These are phyloP conservation scores for Clavaria fumosa DNA, from an alignment of 768 basidiomycete genomes.

Conservation along the genomic window DNA sequence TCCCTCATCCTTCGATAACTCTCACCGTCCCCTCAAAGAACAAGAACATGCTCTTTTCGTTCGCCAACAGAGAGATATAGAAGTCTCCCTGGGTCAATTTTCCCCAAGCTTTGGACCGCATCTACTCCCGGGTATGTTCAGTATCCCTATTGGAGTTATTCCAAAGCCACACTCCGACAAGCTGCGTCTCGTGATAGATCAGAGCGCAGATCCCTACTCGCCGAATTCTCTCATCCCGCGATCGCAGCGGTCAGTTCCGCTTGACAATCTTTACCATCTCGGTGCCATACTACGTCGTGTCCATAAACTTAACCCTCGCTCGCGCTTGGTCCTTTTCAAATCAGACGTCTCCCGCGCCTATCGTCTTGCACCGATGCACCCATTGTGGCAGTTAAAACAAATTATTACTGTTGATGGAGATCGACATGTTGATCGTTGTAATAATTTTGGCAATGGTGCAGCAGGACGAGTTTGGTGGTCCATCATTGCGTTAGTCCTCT, in stretches of 20 bases:
- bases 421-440: conserved; percentile 7
- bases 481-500: conserved; percentile 15
- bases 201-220: conserved; percentile 19
- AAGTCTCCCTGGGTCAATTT: conserved; percentile 14
- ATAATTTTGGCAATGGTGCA: conserved; percentile 7
- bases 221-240: conserved; percentile 22
- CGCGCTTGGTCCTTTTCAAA: conserved; percentile 19
- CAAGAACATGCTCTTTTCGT: conserved; percentile 15
- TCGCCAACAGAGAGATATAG: conserved; percentile 14
- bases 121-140: conserved; percentile 29
- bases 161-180: conserved; percentile 22
- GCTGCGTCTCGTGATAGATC: conserved; percentile 24
- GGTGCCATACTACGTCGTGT: conserved; percentile 10
- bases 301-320: not conserved
- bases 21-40: conserved; percentile 9
- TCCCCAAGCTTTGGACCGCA: conserved; percentile 20
- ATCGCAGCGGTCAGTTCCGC: conserved; percentile 13
- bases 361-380: conserved; percentile 18
- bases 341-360: conserved; percentile 25
- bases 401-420: conserved; percentile 8
- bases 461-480: conserved; percentile 9
- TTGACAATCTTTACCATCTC: conserved; percentile 23
- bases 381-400: conserved; percentile 19
- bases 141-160: conserved; percentile 23
- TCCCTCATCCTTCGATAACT: conserved; percentile 16